Evolutionary conservation across 371 early-diverging fungal genomes (phyloP).

Genomic region (Blyttiomyces sp.): DNA sequence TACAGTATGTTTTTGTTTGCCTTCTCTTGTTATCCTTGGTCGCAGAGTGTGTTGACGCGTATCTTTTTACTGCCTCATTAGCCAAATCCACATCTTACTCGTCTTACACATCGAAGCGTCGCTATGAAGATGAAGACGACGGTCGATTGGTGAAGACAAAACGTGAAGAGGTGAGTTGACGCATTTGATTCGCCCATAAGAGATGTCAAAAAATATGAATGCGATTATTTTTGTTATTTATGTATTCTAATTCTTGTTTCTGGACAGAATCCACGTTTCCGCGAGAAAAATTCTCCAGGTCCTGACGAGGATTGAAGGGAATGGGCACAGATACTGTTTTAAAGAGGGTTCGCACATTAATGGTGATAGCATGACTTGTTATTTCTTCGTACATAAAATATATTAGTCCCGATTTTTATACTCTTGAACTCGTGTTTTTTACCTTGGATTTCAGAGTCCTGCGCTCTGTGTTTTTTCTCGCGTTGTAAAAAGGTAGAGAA

Average conservation of each 20-base stretch:
- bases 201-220: neutral
- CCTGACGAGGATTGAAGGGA: no score
- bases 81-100: neutral
- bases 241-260: neutral
- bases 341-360: no score
- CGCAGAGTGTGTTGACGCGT: neutral
- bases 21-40: neutral
- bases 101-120: constrained; percentile 10
- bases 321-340: no score
- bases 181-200: neutral
- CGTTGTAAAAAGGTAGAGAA: constrained; percentile 49
- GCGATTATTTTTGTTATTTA: neutral
- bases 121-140: constrained; percentile 7
- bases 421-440: no score
- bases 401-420: no score
- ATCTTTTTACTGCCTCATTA: neutral
- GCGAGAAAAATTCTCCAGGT: no score
- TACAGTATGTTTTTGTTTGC: constrained; percentile 5
- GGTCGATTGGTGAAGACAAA: neutral
- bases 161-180: neutral
- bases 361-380: no score
- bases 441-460: constrained; percentile 7
- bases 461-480: constrained; percentile 40
- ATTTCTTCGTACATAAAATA: no score
- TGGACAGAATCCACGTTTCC: constrained; percentile 10